A percentile compares a stretch with the other conserved stretches of the same genome.
phyloP scores from a whole-genome alignment of 176 grass and related monocot species.

The Lolium multiflorum region DNA sequence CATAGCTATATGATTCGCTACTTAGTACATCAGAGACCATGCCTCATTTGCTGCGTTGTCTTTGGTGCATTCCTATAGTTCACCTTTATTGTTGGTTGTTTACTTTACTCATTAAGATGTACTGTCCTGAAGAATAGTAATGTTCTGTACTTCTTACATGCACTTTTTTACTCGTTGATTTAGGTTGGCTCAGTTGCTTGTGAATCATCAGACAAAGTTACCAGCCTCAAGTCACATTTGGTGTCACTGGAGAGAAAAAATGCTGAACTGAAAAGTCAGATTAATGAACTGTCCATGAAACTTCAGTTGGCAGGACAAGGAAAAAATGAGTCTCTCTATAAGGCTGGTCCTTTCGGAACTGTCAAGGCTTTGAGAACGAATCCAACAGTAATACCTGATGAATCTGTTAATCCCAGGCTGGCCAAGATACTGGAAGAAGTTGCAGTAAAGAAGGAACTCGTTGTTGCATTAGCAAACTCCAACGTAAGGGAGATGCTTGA shows the following conservation, averaged over 20 bases:
- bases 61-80: slow-evolving; percentile 12
- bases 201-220: slow-evolving; percentile 56
- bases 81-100: slow-evolving; percentile 16
- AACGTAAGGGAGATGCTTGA: slow-evolving; percentile 87
- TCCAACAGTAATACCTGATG: slow-evolving; percentile 75
- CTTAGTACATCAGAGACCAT: background rate
- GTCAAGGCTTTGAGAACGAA: slow-evolving; percentile 93
- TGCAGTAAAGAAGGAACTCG: slow-evolving; percentile 83
- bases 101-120: slow-evolving; percentile 5
- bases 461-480: slow-evolving; percentile 93
- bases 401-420: slow-evolving; percentile 80
- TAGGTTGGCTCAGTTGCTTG: slow-evolving; percentile 73
- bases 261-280: slow-evolving; percentile 82
- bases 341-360: slow-evolving; percentile 83
- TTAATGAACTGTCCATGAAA: slow-evolving; percentile 72
- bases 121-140: background rate
- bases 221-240: slow-evolving; percentile 61
- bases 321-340: slow-evolving; percentile 52
- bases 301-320: slow-evolving; percentile 77
- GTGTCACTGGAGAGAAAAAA: slow-evolving; percentile 65
- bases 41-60: slow-evolving; percentile 3
- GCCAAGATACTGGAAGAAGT: slow-evolving; percentile 74
- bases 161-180: slow-evolving; percentile 29
- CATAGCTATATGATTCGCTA: slow-evolving; percentile 6
- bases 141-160: slow-evolving; percentile 29